phyloP scores from a whole-genome alignment of 139 green algal species.

The Chlorella sp. region DNA sequence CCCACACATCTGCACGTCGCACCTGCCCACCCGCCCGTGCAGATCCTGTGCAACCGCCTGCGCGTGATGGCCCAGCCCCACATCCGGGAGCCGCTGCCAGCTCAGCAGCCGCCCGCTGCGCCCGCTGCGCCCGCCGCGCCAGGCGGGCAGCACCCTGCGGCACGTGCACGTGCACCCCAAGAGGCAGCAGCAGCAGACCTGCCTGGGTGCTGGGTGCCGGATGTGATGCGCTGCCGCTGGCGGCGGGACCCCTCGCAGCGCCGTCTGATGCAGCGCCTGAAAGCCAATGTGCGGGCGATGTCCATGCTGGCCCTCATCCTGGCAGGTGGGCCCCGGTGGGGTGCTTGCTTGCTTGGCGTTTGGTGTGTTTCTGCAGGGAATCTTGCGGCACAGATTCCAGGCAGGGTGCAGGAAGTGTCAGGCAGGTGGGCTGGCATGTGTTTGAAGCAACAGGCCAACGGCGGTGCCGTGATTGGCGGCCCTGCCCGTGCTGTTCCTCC shows the following conservation, averaged over 20 bases:
- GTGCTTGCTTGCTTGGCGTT: too few species aligned
- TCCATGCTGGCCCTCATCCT: slow-evolving; percentile 55
- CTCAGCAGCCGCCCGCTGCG: not conserved
- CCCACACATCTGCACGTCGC: not conserved
- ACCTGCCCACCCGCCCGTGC: not conserved
- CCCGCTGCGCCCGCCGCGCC: not conserved
- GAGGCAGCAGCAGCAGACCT: slow-evolving; percentile 10
- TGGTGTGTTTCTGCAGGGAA: too few species aligned
- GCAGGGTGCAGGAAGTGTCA: too few species aligned
- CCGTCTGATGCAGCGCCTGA: slow-evolving; percentile 61
- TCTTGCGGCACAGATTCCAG: too few species aligned
- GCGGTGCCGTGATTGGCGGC: too few species aligned
- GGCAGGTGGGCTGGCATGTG: too few species aligned
- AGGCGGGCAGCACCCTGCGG: not conserved
- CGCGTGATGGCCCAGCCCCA: slow-evolving; percentile 73
- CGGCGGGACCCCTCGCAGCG: slow-evolving; percentile 57
- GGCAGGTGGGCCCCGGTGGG: slow-evolving; percentile 6
- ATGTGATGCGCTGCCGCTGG: slow-evolving; percentile 80
- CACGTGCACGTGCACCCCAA: slow-evolving; percentile 4
- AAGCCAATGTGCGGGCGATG: slow-evolving; percentile 72
- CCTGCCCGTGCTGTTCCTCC: too few species aligned
- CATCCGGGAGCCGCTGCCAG: slow-evolving; percentile 48
- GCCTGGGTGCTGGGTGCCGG: slow-evolving; percentile 57
- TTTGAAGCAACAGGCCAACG: too few species aligned
- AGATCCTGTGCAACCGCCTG: slow-evolving; percentile 80